Base-by-base conservation (phyloP, 352 stramenopile species). In the Pythium dissimile region DNA sequence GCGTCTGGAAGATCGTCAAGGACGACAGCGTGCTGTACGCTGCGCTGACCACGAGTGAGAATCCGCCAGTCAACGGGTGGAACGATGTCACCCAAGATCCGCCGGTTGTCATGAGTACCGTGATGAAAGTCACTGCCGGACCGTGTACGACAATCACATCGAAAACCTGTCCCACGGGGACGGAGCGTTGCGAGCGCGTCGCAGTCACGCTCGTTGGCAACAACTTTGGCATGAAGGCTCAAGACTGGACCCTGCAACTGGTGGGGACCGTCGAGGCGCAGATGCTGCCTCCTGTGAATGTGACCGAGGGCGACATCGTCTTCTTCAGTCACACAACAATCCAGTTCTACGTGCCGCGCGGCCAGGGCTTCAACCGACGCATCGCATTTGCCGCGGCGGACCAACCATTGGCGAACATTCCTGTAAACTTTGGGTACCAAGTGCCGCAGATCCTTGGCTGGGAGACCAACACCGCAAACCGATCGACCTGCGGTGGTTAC, bases 401-500 rank as follows among this genome's bases (percentile, higher is more conserved):
- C 7, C 72, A 80, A 27, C 10, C 31, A 9, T 13, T 72, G 0
- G 59, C 71, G 23, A 80, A 76, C 42, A 54, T 64, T 15, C 63
- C 66, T 1, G 68, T 85, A 13, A 28, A 38, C 2, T 85, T 88
- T 48, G 56, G 58, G 11, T 88, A 88, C 39, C 38, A 72, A 23
- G 42, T 62, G 6, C 77, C 77, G 9, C 55, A 76, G 26, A 47
- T 88, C 4, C 44, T 80, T 4, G 62, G 53, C 21, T 73, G 72
- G 24, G 60, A 73, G 39, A 71, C 71, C 30, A 66, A 64, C 27
- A 85, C 77, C 6, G 72, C 62, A 0, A 82, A 88, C 34, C 65
- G 80, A 11, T 84, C 77, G 15, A 88, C 77, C 21, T 84, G 73
- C n/a, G 81, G 81, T 7, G 71, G 69, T 1, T 86, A 88, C 44